Evolutionary conservation across 2,329 filamentous ascomycete genomes (phyloP), one percentile per base, ranked within the genome.

Genomic region (Clarireedia monteithiana): DNA sequence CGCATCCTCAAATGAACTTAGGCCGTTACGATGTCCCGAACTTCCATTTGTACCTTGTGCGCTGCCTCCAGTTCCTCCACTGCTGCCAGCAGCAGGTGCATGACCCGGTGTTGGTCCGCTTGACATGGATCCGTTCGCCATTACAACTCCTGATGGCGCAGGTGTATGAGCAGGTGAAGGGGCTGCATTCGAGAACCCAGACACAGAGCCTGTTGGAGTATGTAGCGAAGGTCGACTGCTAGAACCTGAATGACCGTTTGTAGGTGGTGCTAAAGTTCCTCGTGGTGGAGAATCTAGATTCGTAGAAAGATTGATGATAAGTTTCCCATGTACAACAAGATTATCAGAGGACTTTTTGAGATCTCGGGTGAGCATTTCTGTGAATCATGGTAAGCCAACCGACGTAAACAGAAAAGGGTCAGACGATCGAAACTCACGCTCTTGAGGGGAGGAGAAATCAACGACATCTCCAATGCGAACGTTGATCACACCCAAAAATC

Each of bases 271-370:
- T 34, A 64, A 56, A 46, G 74, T 71, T 40, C 53, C 76, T 60
- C 83, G 82, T 60, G 85, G 81, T 6, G 91, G 89, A 15, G 82
- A 74, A 45, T 81, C 77, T 20, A 97, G 80, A 70, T 99, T 96
- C 51, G 92, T 96, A 10, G 92, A 96, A 12, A 99, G 77, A 70
- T 95, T 97, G 60, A 99, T 84, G 66, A 99, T 99, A 55, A 99
- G 82, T 74, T 97, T 97, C 60, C 94, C 94, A 70, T 99, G 91
- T 36, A 99, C 94, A 56, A 97, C 91, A 49, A 99, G 83, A 70
- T 97, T 97, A 71, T 99, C 94, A 58, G 91, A 96, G 5, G 94
- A 96, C 73, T 96, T 97, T 71, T 97, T 96, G 36, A 99, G 80
- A 71, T 99, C 94, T 63, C 91, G 81, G 50, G 94, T 97, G 69